A percentile compares a stretch with the other conserved stretches of the same genome.
Evolutionary conservation across 2,329 filamentous ascomycete genomes (phyloP).

Genomic region (Helminthosporium solani): DNA sequence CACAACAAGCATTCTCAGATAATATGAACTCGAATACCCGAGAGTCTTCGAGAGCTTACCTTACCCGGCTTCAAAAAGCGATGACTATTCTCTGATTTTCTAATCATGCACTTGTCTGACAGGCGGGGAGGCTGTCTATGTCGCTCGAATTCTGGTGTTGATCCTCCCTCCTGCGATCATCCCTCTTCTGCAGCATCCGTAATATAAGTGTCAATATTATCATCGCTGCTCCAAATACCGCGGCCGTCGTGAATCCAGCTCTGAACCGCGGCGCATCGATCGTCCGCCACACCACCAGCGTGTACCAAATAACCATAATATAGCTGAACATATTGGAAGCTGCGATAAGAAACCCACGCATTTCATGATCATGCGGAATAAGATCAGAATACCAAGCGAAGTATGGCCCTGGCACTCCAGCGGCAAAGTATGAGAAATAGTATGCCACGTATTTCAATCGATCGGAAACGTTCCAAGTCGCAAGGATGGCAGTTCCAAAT

Average conservation of each 20-base stretch:
- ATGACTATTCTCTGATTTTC: too few species aligned
- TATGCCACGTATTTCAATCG: slow-evolving; percentile 43
- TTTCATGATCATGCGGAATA: slow-evolving; percentile 29
- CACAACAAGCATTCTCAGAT: too few species aligned
- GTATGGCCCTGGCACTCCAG: slow-evolving; percentile 26
- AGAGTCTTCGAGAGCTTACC: too few species aligned
- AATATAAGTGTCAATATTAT: slow-evolving; percentile 17
- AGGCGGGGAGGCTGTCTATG: too few species aligned
- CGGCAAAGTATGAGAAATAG: slow-evolving; percentile 24
- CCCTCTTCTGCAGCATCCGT: slow-evolving; percentile 16
- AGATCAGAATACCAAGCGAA: slow-evolving; percentile 29
- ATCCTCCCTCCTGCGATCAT: slow-evolving; percentile 13
- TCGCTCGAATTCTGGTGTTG: too few species aligned
- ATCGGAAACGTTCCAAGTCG: slow-evolving; percentile 49
- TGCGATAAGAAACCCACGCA: slow-evolving; percentile 28
- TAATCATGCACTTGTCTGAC: too few species aligned
- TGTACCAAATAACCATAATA: slow-evolving; percentile 23
- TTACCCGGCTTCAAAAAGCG: too few species aligned
- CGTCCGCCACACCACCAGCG: slow-evolving; percentile 24
- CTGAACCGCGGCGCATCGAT: slow-evolving; percentile 22
- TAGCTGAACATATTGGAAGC: slow-evolving; percentile 27
- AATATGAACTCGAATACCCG: too few species aligned
- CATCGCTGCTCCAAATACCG: slow-evolving; percentile 22
- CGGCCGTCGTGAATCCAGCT: slow-evolving; percentile 22
- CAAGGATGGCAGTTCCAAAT: slow-evolving; percentile 45